Evolutionary conservation across 176 grass and related monocot species (phyloP), one percentile per base, ranked within the genome.

Genomic region (Aegilops umbellulata): DNA sequence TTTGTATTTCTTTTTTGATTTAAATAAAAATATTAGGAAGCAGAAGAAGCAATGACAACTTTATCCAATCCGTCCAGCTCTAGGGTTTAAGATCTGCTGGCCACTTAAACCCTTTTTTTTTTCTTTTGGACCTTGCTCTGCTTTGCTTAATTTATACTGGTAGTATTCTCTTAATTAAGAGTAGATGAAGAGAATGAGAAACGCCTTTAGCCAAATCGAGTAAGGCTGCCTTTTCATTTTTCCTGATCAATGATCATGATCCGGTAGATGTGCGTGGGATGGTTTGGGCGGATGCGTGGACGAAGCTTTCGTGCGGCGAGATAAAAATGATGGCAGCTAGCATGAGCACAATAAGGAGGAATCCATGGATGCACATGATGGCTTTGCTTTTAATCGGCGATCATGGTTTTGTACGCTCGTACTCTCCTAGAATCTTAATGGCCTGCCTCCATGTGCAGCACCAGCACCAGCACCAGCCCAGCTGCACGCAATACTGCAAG

Each of bases 311-410:
- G 68, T 80, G 77, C 80, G 25, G 77, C 58, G 77, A 12, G 16
- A 27, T 69, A 26, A 24, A 16, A 39, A 26, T 39, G 41, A 82
- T 34, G 29, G 76, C 76, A 58, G 30, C 8, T 9, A 58, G 83
- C 36, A 65, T 17, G 79, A 46, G 80, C 65, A 74, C 74, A 74
- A 24, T 80, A 86, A 26, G 6, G 26, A 51, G 29, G 47, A 63
- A 69, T 80, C 77, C 85, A 70, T 53, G 49, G 49, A 53, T 17
- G 49, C 49, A 53, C 81, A 88, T 88, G 89, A 91, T 91, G 77
- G 85, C 77, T 41, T 70, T 55, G 69, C 89, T 91, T 88, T 88
- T 80, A 85, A 85, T 82, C 60, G 76, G 89, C 4, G 78, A 90
- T 87, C 89, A 87, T 80, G 76, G 76, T 35, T 35, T 12, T 58